Evolutionary conservation across 306 rosid species (phyloP).

Genomic region (Medicago ruthenica): DNA sequence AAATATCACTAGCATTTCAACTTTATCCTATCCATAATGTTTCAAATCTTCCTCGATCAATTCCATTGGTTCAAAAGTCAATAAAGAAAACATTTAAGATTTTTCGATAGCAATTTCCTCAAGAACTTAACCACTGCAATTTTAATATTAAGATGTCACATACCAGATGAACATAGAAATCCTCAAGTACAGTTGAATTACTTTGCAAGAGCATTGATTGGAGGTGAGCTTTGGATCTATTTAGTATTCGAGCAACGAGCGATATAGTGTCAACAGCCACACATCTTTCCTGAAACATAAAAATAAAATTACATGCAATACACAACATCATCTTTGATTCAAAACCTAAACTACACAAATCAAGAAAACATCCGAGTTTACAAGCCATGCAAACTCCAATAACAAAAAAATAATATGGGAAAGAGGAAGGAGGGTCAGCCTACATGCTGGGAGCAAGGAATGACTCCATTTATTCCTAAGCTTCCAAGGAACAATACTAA

Average conservation of each 20-base stretch:
- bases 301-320: constrained; percentile 38
- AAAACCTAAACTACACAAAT: constrained; percentile 37
- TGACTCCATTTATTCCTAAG: neutral
- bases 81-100: constrained; percentile 21
- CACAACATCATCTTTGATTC: constrained; percentile 29
- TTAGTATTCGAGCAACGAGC: constrained; percentile 80
- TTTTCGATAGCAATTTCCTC: constrained; percentile 35
- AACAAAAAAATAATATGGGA: constrained; percentile 13
- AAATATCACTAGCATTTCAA: constrained; percentile 25
- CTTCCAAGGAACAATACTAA: neutral
- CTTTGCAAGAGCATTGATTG: constrained; percentile 89
- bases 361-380: constrained; percentile 32
- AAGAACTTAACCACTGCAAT: constrained; percentile 32
- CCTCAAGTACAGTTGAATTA: constrained; percentile 84
- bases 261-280: constrained; percentile 86
- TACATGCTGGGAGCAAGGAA: neutral
- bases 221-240: constrained; percentile 87
- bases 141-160: constrained; percentile 38
- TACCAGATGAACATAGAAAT: constrained; percentile 91
- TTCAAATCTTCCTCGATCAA: constrained; percentile 34
- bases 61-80: constrained; percentile 20
- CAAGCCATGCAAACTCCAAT: constrained; percentile 25
- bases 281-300: constrained; percentile 87
- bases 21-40: constrained; percentile 34
- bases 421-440: neutral